Conservation (phyloP, 1,284 basidiomycete genomes). For the Boletus hoseneyae region DNA sequence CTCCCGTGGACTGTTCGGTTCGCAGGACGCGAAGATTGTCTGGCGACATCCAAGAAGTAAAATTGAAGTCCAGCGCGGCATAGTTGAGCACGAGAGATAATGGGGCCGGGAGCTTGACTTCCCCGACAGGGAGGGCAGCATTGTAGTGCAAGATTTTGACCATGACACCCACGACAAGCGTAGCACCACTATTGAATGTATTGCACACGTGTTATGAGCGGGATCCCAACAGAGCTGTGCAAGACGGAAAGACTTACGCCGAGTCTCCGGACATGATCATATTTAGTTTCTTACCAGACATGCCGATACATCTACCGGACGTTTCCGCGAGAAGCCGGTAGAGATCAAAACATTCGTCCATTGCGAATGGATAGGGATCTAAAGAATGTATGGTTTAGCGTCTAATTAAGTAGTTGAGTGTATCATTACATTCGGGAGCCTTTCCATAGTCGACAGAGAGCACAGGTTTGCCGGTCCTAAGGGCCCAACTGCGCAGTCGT, state of each 20-base stretch:
- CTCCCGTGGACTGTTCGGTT: slow-evolving; percentile 76
- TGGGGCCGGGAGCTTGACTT: slow-evolving; percentile 50
- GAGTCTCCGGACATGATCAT: slow-evolving; percentile 87
- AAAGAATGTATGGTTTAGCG: slow-evolving; percentile 6
- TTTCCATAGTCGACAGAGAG: slow-evolving; percentile 94
- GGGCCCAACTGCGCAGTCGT: slow-evolving; percentile 84
- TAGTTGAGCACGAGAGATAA: slow-evolving; percentile 82
- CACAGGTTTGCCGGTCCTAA: slow-evolving; percentile 75
- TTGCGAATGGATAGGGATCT: slow-evolving; percentile 95
- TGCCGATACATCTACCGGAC: slow-evolving; percentile 78
- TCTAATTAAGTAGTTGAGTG: not conserved
- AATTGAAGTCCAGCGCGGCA: slow-evolving; percentile 91
- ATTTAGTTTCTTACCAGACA: slow-evolving; percentile 74
- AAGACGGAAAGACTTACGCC: slow-evolving; percentile 59
- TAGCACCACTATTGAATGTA: slow-evolving; percentile 64
- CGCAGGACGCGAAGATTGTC: slow-evolving; percentile 80
- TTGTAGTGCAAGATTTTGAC: slow-evolving; percentile 78
- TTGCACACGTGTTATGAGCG: slow-evolving; percentile 17
- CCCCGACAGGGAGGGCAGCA: slow-evolving; percentile 35
- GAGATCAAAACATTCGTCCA: slow-evolving; percentile 91
- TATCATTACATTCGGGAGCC: slow-evolving; percentile 82
- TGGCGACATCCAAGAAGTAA: slow-evolving; percentile 96
- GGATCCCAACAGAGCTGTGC: not conserved
- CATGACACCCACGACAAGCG: slow-evolving; percentile 79
- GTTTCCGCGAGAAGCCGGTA: slow-evolving; percentile 83